These are phyloP conservation scores for Entrophospora sp. DNA, from an alignment of 192 early-diverging fungal genomes.

Conservation along the genomic window DNA sequence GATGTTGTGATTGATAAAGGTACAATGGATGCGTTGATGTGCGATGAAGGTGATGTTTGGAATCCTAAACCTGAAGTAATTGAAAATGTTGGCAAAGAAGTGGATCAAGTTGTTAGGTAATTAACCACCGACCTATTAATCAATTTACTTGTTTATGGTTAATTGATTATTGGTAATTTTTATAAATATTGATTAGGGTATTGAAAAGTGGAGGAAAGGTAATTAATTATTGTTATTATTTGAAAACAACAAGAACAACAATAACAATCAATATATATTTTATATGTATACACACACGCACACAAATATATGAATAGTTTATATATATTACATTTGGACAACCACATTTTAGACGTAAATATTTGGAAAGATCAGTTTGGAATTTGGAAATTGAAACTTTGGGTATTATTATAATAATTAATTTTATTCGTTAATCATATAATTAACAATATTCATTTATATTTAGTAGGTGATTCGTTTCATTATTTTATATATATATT, in stretches of 20 bases:
- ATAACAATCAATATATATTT: conserved; percentile 71
- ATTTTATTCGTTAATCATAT: too few relatives aligned
- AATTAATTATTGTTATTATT: background rate
- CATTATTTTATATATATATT: too few relatives aligned
- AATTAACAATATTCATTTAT: too few relatives aligned
- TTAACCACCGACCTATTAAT: too few relatives aligned
- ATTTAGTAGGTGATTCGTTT: too few relatives aligned
- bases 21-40: conserved; percentile 87
- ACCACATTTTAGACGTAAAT: conserved; percentile 76
- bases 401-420: background rate
- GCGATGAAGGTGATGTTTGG: conserved; percentile 80
- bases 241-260: background rate
- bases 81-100: conserved; percentile 53
- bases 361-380: conserved; percentile 62
- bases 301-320: conserved; percentile 34
- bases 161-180: too few relatives aligned
- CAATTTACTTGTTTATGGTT: too few relatives aligned
- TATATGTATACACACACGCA: conserved; percentile 42
- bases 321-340: conserved; percentile 88
- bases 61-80: conserved; percentile 66
- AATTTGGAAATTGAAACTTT: conserved; percentile 55
- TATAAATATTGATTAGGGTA: too few relatives aligned
- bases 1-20: conserved; percentile 84
- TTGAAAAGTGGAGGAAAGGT: conserved; percentile 59
- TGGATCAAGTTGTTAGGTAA: conserved; percentile 59